Conservation (phyloP, 768 basidiomycete species). For the Pholiota conissans region DNA sequence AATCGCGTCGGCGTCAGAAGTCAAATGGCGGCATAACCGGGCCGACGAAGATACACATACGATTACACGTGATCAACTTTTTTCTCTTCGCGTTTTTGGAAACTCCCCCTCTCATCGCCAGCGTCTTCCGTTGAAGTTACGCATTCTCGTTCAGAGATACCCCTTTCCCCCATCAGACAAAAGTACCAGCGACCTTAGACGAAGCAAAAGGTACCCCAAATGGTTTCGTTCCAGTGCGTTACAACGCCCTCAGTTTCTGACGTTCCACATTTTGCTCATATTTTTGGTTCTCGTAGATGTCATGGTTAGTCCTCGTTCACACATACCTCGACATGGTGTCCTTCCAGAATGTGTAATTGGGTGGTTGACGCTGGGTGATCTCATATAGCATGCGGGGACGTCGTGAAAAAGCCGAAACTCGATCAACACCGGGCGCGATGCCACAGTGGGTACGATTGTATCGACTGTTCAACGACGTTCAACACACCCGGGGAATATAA, state of each 20-base stretch:
- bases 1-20: no score
- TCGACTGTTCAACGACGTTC: constrained; percentile 90
- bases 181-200: no score
- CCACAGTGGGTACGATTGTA: constrained; percentile 71
- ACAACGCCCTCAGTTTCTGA: neutral
- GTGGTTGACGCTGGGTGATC: no score
- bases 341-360: no score
- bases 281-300: constrained; percentile 47
- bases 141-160: neutral
- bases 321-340: no score
- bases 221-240: constrained; percentile 33
- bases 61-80: constrained; percentile 2
- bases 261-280: neutral
- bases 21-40: neutral
- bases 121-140: neutral
- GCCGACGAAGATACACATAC: neutral
- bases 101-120: neutral
- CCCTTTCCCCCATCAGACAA: neutral
- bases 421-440: constrained; percentile 74
- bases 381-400: constrained; percentile 74
- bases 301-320: constrained; percentile 49
- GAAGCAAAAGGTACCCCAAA: constrained; percentile 10
- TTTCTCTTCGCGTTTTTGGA: constrained; percentile 2
- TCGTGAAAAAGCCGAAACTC: constrained; percentile 92
- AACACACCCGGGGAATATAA: constrained; percentile 76